Evolutionary conservation across 345 rosid genomes (phyloP), one percentile per base, ranked within the genome.

Genomic region (Hibiscus tridactylites): DNA sequence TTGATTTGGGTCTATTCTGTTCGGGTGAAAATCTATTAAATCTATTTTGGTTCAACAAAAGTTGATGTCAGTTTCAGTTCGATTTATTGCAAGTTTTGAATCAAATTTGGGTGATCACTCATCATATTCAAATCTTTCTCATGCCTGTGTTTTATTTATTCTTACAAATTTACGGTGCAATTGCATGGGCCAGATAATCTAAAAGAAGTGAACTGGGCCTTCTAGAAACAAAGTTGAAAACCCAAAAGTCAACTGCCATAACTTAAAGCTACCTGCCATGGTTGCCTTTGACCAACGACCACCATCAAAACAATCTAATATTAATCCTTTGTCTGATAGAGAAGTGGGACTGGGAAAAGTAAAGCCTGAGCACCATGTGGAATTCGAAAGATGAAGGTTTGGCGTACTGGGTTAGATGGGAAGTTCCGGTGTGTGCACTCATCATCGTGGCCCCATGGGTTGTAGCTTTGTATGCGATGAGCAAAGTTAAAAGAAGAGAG

Each of bases 331-430:
- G 39, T 33, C 60, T 1, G 71, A 69, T 9, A 70, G 37, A 42
- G 64, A 57, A 6, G 33, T 17, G 35, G 35, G 73, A 6, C 19
- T 17, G 35, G 35, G 73, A 24, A 67, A 39, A 35, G 37, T 35
- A 35, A 56, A 12, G 13, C 16, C 54, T n/a, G 49, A 60, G 26
- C 7, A 28, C 56, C 21, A 81, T 78, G 84, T 59, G 54, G 15
- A 49, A 28, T 59, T 29, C 39, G 2, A 71, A 31, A 0, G 64
- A 52, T 12, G 67, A 58, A 49, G 77, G 72, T 21, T 19, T 69
- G 9, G 75, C 49, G 12, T 77, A 77, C 63, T 83, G 80, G 83
- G 61, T 79, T 31, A 26, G 70, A 70, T 79, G 82, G 87, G 76
- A 84, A 78, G 81, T 78, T 12, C 79, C 79, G 12, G 46, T 78